phyloP scores from a whole-genome alignment of 768 basidiomycete species.

The Pleurotus pulmonarius region DNA sequence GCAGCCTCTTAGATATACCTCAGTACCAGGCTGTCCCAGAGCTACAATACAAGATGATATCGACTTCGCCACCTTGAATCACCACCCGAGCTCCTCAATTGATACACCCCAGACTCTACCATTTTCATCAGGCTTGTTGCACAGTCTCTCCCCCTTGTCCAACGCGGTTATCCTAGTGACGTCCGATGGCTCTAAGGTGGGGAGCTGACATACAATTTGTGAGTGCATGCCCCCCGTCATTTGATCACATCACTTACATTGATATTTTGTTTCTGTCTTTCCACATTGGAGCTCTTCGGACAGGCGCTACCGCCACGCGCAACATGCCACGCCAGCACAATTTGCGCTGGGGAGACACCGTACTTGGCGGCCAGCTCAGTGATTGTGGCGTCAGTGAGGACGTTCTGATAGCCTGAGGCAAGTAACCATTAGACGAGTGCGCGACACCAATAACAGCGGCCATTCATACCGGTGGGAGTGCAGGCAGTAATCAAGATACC shows the following conservation, averaged over 20 bases:
- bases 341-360: conserved; percentile 39
- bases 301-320: conserved; percentile 38
- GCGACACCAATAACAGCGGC: not conserved
- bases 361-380: conserved; percentile 43
- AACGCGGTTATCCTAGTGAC: conserved; percentile 39
- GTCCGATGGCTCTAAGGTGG: conserved; percentile 35
- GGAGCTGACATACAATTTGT: too few species aligned
- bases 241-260: too few species aligned
- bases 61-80: not conserved
- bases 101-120: conserved; percentile 35
- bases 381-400: conserved; percentile 43
- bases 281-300: conserved; percentile 43
- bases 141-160: conserved; percentile 36
- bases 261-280: conserved; percentile 47
- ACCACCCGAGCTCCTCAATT: conserved; percentile 34
- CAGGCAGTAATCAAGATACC: conserved; percentile 50
- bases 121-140: conserved; percentile 32
- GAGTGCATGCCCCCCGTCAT: too few species aligned
- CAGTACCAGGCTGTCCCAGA: too few species aligned
- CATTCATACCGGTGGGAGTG: conserved; percentile 38
- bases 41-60: too few species aligned
- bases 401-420: conserved; percentile 32
- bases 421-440: not conserved
- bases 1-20: too few species aligned
- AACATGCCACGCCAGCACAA: conserved; percentile 51